Evolutionary conservation across 1,139 yeast genomes (phyloP).

Genomic region (Dujonia santamariae): DNA sequence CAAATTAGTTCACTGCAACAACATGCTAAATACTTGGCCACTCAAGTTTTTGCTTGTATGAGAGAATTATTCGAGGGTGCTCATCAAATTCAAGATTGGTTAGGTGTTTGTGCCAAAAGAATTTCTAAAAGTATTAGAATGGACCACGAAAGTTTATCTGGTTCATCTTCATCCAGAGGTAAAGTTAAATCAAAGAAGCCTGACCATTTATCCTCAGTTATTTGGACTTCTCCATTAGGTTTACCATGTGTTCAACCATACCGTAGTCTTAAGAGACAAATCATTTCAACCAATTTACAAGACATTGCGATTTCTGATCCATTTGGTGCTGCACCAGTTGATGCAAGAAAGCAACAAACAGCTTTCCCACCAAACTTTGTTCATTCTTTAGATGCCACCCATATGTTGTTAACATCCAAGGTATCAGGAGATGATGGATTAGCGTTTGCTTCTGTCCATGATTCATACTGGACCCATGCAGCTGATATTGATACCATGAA

Average conservation of each 20-base stretch:
- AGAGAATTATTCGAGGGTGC: conserved; percentile 89
- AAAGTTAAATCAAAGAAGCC: conserved; percentile 37
- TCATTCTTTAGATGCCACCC: conserved; percentile 95
- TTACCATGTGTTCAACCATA: conserved; percentile 96
- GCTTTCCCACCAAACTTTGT: conserved; percentile 97
- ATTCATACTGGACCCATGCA: conserved; percentile 98
- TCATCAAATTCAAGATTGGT: conserved; percentile 94
- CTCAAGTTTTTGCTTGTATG: conserved; percentile 77
- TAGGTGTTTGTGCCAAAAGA: conserved; percentile 78
- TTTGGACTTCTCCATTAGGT: conserved; percentile 97
- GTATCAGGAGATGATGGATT: conserved; percentile 67
- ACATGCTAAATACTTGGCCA: conserved; percentile 68
- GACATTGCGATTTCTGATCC: conserved; percentile 83
- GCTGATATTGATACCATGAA: conserved; percentile 76
- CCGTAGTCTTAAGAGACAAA: conserved; percentile 61
- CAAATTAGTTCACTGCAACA: conserved; percentile 21
- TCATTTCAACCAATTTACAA: conserved; percentile 76
- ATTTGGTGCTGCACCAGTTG: conserved; percentile 75
- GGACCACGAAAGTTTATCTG: conserved; percentile 41
- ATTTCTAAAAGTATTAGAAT: conserved; percentile 76
- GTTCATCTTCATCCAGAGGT: conserved; percentile 10
- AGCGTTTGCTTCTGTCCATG: conserved; percentile 96
- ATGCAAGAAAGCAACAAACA: conserved; percentile 82
- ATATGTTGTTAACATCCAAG: conserved; percentile 87
- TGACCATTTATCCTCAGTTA: conserved; percentile 78